These are phyloP conservation scores for Fusarium sp. DNA, from an alignment of 2,329 filamentous ascomycete genomes.

Conservation along the genomic window DNA sequence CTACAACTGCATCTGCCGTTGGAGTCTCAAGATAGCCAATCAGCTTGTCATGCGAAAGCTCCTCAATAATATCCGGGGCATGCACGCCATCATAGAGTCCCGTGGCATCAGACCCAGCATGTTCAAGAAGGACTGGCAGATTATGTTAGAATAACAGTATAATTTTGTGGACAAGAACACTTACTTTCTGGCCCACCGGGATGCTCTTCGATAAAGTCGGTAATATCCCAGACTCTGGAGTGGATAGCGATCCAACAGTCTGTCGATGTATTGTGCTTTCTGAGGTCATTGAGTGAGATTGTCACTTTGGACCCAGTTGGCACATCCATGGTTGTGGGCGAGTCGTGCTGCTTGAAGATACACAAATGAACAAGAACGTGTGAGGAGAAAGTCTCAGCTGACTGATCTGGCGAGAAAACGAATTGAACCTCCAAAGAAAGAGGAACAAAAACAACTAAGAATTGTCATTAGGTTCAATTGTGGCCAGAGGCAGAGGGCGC, in stretches of 20 bases:
- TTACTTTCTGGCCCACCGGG: constrained; percentile 52
- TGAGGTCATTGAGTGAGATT: constrained; percentile 53
- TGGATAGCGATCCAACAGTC: constrained; percentile 78
- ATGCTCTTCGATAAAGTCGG: constrained; percentile 67
- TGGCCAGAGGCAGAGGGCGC: not conserved
- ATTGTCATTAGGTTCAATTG: not conserved
- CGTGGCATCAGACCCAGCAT: constrained; percentile 66
- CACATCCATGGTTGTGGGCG: constrained; percentile 19
- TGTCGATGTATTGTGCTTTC: constrained; percentile 59
- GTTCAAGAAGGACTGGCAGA: constrained; percentile 59
- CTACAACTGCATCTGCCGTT: not conserved
- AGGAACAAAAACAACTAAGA: not conserved
- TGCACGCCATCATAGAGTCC: constrained; percentile 65
- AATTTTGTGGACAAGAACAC: not conserved
- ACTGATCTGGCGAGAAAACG: not conserved
- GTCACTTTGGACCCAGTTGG: constrained; percentile 9
- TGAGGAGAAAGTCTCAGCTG: not conserved
- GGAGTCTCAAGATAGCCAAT: constrained; percentile 60
- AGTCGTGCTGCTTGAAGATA: not conserved
- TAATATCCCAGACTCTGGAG: constrained; percentile 76
- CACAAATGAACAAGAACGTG: not conserved
- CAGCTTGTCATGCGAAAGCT: constrained; percentile 58
- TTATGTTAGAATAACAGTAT: not conserved
- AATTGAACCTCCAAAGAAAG: not conserved
- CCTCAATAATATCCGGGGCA: constrained; percentile 54